Evolutionary conservation across 1,139 yeast genomes (phyloP), one percentile per base, ranked within the genome.

Genomic region (Candida freyschussii): DNA sequence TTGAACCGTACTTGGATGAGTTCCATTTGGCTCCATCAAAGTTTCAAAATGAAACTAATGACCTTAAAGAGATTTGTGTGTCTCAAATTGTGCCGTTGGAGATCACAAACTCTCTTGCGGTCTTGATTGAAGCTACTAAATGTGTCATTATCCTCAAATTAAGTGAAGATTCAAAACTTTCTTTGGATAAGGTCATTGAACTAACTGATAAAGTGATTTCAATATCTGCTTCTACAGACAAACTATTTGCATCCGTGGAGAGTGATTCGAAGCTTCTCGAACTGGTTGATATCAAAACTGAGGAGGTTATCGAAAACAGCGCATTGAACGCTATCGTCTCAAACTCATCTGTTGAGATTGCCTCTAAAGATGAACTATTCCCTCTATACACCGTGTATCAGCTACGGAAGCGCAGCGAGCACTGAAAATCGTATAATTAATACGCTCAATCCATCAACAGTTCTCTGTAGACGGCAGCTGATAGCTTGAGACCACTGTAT

Each of bases 391-490:
- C 69, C 33, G 67, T 76, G 23, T 69, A 72, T 39, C 69, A 76
- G 27, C 66, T 86, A 47, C 78, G 95, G 53, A 86, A 86, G 61
- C 78, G 94, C 57, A 82, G 93, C 43, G 95, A 85, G 54, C 86
- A 82, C 29, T 47, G 32, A 33, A n/a, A 13, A 10, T 11, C n/a
- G 22, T 26, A 29, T 10, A 29, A 11, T 12, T 12, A 21, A 7
- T 15, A 10, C 21, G 17, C n/a, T 16, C 13, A 13, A 6, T 9
- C 10, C 7, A 26, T 15, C 28, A 17, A 16, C 11, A 7, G 19
- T 7, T 13, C n/a, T 12, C 10, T 21, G 6, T 7, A 21, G 13
- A 10, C 15, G 11, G 8, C 5, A 23, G 4, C 13, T 18, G 13
- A 19, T 27, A 7, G n/a, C 13, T 19, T 4, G 20, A 14, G 21